phyloP scores from a whole-genome alignment of 164 flowering plant genomes.

The Amborella trichopoda region DNA sequence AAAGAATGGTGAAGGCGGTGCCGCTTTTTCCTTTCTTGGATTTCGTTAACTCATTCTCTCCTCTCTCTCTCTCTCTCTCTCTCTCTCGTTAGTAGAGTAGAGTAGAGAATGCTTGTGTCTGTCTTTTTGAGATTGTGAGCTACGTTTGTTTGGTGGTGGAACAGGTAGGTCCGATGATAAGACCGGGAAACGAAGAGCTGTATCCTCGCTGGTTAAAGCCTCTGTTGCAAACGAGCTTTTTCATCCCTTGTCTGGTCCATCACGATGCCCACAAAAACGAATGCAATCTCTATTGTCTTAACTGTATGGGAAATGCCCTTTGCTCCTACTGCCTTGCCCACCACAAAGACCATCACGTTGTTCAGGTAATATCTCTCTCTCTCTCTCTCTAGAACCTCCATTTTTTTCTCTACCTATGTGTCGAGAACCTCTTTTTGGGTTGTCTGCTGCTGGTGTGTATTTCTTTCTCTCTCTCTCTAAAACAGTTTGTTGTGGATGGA shows the following conservation, averaged over 20 bases:
- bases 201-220: constrained; percentile 58
- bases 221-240: constrained; percentile 34
- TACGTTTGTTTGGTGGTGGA: neutral
- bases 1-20: too few relatives aligned
- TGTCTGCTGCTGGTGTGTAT: too few relatives aligned
- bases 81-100: too few relatives aligned
- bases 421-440: too few relatives aligned
- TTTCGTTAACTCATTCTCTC: too few relatives aligned
- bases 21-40: too few relatives aligned
- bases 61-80: too few relatives aligned
- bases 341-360: constrained; percentile 47
- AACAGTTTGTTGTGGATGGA: neutral
- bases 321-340: constrained; percentile 47
- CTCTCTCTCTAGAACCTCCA: too few relatives aligned
- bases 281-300: constrained; percentile 62
- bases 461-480: constrained; percentile 1
- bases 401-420: too few relatives aligned
- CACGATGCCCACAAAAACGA: constrained; percentile 45
- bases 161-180: constrained; percentile 33
- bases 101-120: too few relatives aligned
- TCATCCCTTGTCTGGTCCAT: constrained; percentile 37
- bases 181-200: constrained; percentile 16
- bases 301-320: constrained; percentile 43
- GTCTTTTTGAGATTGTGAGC: too few relatives aligned
- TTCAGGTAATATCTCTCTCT: constrained; percentile 28